Evolutionary conservation across 805 yeast genomes (phyloP), one percentile per base, ranked within the genome.

Genomic region (Yarrowia porcina): DNA sequence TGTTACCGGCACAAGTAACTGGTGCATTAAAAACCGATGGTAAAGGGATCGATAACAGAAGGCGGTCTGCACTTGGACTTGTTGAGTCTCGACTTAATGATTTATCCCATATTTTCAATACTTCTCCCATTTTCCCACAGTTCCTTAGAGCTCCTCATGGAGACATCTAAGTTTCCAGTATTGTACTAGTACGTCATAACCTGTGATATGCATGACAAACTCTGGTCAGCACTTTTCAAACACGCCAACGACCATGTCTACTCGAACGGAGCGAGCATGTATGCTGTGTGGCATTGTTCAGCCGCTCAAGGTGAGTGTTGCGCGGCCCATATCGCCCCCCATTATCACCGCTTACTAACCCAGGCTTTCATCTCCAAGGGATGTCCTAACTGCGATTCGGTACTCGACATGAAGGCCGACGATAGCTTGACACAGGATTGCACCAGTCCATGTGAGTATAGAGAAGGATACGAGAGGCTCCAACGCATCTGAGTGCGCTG

Each of bases 231-330:
- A 11, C 44, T 20, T 52, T 36, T 25, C 20, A 25, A 27, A 13
- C 25, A 38, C 49, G 20, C 27, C 35, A 36, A 17, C 18, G 30
- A 59, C 17, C 17, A 71, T 72, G 75, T 68, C 87, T 13, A 76
- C 82, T 35, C 82, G 86, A 76, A 80, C 87, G 10, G 96, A 91
- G 66, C 84, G 99, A 79, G 98, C 98, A 8, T 93, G 99, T 71
- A 89, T 93, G 97, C 82, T 94, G 64, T 93, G 99, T 76, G 98
- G 97, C 4, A 82, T 93, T 62, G 89, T 93, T 63, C 96, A 90
- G 71, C 84, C 96, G 5, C 82, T 88, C 68, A 82, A 79, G 64
- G 88, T 84, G 69, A 49, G 84, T 65, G 11, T 17, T 30, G 15
- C 15, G n/a, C 25, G 49, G 25, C 17, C 35, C 35, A 11, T 17